Base-by-base conservation (phyloP, 2,329 filamentous ascomycete genomes). In the Chaetomium globosum region DNA sequence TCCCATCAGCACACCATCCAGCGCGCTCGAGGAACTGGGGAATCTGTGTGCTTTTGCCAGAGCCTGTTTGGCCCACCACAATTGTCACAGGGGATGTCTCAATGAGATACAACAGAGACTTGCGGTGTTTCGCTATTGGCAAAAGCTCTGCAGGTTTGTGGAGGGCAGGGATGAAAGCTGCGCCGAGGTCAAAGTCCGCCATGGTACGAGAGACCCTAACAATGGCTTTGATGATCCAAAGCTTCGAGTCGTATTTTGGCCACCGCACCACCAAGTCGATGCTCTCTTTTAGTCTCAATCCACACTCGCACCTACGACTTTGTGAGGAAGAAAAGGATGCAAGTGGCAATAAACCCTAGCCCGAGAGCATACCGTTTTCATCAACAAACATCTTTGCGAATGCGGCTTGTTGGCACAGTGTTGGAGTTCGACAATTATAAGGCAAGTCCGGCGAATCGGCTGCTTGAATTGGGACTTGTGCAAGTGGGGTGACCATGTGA, bases 11-110 rank as follows among this genome's bases (percentile, higher is more conserved):
- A 74, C 92, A 94, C 93, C 94, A 98, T 77, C 94, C 94, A 73
- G 90, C 91, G 71, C 91, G 83, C 65, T 96, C 89, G 13, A 98
- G 84, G 72, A 90, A 98, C 72, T 97, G 94, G 0, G 95, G 95
- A 52, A 98, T 89, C 75, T 98, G 95, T 0, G 95, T 98, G 1
- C 93, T 97, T 78, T 98, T 98, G 51, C 94, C 93, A 28, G 91
- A 96, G 4, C 95, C 95, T 1, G 95, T 98, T 75, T 97, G 93
- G 9, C 94, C 95, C 62, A 98, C 88, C 13, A 98, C 87, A 59
- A 98, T 92, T 0, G 91, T 94, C 64, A 98, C 89, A 0, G 91
- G 89, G 69, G 87, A 87, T 8, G 87, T 93, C 76, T 98, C 94
- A 65, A 97, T 85, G 16, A 93, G 83, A 77, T 97, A 98, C 2